Conservation (phyloP, 1,139 yeast genomes). For the Kazachstania sp. region DNA sequence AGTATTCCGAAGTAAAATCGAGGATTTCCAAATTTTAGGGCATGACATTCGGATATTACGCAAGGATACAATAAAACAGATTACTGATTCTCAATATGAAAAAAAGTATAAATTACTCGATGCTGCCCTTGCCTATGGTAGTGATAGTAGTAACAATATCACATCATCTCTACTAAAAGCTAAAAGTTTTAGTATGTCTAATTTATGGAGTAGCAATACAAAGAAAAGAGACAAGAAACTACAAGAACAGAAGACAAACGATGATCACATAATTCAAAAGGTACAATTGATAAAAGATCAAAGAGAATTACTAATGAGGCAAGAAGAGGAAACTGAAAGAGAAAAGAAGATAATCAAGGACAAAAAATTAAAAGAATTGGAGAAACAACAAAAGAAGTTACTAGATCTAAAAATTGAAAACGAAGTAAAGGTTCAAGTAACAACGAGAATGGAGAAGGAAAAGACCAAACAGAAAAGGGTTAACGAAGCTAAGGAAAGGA, state of each 20-base stretch:
- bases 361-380: constrained; percentile 9
- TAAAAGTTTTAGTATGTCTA: background rate
- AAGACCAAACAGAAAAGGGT: background rate
- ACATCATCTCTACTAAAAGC: background rate
- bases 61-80: constrained; percentile 8
- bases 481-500: constrained; percentile 4
- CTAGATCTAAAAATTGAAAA: constrained; percentile 21
- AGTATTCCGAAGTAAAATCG: constrained; percentile 14
- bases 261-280: constrained; percentile 14
- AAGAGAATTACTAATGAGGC: constrained; percentile 10
- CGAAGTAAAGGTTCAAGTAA: constrained; percentile 21
- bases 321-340: constrained; percentile 9
- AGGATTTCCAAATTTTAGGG: constrained; percentile 24
- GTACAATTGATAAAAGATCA: constrained; percentile 17
- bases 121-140: background rate
- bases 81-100: background rate
- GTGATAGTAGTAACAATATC: too few species aligned
- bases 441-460: constrained; percentile 14
- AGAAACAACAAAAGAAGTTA: constrained; percentile 16
- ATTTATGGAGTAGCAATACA: constrained; percentile 1
- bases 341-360: background rate
- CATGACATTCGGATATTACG: constrained; percentile 24
- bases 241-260: constrained; percentile 13
- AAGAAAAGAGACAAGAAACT: constrained; percentile 6
- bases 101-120: constrained; percentile 2